Percentiles rank a stretch among this genome's conserved stretches.
phyloP scores from a whole-genome alignment of 139 green algal genomes.

The Diplosphaera chodatii region DNA sequence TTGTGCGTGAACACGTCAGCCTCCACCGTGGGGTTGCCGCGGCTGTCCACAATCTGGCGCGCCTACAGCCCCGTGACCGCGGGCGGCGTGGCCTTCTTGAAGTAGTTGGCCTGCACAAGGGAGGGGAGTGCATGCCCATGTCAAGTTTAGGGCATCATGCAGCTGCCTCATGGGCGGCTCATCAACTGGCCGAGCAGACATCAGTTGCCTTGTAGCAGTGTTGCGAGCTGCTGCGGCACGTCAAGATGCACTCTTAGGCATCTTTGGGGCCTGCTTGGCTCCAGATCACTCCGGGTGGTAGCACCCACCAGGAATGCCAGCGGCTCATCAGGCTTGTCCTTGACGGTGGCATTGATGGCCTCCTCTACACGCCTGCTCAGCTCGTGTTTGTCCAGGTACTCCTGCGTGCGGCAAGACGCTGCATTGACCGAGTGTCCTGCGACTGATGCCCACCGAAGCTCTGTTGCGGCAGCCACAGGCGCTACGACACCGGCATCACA shows the following conservation, averaged over 20 bases:
- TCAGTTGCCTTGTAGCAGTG: too few species aligned
- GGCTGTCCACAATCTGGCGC: slow-evolving; percentile 94
- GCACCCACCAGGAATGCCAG: slow-evolving; percentile 76
- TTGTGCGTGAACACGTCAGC: slow-evolving; percentile 84
- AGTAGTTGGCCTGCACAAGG: slow-evolving; percentile 54
- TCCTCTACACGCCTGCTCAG: slow-evolving; percentile 83
- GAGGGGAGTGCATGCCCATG: too few species aligned
- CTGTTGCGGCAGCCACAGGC: too few species aligned
- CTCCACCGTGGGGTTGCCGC: slow-evolving; percentile 97
- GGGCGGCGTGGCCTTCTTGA: slow-evolving; percentile 50
- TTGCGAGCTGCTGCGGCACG: too few species aligned
- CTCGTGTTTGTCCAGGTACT: slow-evolving; percentile 88
- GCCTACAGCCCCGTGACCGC: slow-evolving; percentile 82
- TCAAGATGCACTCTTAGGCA: too few species aligned
- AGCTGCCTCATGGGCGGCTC: too few species aligned
- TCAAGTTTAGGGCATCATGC: background rate
- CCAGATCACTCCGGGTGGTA: background rate
- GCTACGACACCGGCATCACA: too few species aligned
- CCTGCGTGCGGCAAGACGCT: too few species aligned
- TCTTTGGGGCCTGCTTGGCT: background rate
- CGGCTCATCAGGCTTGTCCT: slow-evolving; percentile 85
- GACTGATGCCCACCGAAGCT: too few species aligned
- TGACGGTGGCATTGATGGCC: slow-evolving; percentile 86
- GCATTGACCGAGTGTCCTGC: too few species aligned
- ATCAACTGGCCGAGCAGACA: background rate